Evolutionary conservation across 2,329 filamentous ascomycete species (phyloP), one percentile per base, ranked within the genome.

Genomic region (Monosporascus sp.): DNA sequence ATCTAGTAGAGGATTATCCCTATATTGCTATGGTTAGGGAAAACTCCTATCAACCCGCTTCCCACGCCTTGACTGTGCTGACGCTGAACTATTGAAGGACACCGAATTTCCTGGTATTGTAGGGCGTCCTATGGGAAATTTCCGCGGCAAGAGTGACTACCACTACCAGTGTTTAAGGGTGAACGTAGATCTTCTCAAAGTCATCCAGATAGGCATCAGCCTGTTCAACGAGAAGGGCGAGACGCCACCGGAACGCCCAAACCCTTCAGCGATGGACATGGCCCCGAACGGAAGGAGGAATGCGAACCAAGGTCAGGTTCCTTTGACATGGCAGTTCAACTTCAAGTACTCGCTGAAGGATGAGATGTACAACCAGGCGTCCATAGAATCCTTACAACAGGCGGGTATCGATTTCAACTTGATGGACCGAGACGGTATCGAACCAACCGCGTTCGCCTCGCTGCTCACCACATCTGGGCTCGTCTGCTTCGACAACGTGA

Each of bases 101-200:
- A 97, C 94, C 24, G 93, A 97, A 69, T 99, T 99, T 63, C 94
- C 94, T n/a, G 94, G 94, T 53, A 91, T 99, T 50, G 93, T 99
- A 50, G 90, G 93, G 25, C 84, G 94, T 61, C 94, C 94, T 2
- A 97, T 99, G 80, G 94, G 94, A 48, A 85, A 88, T 52, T 99
- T 99, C 70, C 84, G 88, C 54, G 94, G 89, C 54, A 97, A 97
- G 74, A 94, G 91, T 60, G 93, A 97, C 65, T 99, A 99, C 68
- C 94, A 99, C 70, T 99, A 99, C 73, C 94, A 99, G 76, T 97
- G 93, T 55, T 80, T 99, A 47, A 89, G 94, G 56, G 95, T 91
- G 63, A 99, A 99, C 68, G 94, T 99, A 65, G 94, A 99, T 68
- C 84, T 99, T 66, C 83, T 99, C 65, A 97, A 96, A 70, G 92